phyloP scores from a whole-genome alignment of 2,329 filamentous ascomycete species.

The Fusarium armeniacum region DNA sequence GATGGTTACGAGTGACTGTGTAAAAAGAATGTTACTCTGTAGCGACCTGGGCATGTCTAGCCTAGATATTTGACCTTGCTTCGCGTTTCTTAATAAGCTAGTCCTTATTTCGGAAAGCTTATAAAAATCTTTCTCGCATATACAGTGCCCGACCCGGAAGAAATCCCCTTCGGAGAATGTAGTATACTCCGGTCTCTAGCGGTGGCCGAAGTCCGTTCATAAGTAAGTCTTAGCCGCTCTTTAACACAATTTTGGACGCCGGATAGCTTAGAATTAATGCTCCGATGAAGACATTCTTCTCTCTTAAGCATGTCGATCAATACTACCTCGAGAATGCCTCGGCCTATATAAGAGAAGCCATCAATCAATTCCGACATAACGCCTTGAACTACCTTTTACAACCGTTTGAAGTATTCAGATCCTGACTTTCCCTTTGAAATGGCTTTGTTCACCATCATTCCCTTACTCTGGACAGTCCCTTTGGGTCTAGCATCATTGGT shows the following conservation, averaged over 20 bases:
- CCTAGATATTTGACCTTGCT: too few relatives aligned
- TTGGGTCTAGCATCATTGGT: background rate
- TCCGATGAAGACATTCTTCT: background rate
- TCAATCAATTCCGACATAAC: background rate
- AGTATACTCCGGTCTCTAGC: background rate
- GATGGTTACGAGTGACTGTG: too few relatives aligned
- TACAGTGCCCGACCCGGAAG: background rate
- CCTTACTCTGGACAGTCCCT: background rate
- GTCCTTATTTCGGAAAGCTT: background rate
- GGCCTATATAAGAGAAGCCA: background rate
- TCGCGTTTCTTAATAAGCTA: background rate
- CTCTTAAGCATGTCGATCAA: background rate
- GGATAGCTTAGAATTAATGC: background rate
- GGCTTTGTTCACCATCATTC: background rate
- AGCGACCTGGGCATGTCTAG: too few relatives aligned
- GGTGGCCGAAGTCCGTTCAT: background rate
- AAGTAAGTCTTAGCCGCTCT: background rate
- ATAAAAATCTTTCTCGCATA: accelerated
- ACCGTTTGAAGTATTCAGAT: too few relatives aligned
- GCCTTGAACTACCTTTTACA: background rate
- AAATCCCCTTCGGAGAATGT: background rate
- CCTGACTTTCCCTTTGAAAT: background rate
- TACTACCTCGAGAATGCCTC: too few relatives aligned
- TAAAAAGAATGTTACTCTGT: too few relatives aligned
- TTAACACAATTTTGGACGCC: background rate